A percentile compares a stretch with the other conserved stretches of the same genome.
These are phyloP conservation scores for Linnemannia hyalina DNA, from an alignment of 192 early-diverging fungal genomes.

Conservation along the genomic window DNA sequence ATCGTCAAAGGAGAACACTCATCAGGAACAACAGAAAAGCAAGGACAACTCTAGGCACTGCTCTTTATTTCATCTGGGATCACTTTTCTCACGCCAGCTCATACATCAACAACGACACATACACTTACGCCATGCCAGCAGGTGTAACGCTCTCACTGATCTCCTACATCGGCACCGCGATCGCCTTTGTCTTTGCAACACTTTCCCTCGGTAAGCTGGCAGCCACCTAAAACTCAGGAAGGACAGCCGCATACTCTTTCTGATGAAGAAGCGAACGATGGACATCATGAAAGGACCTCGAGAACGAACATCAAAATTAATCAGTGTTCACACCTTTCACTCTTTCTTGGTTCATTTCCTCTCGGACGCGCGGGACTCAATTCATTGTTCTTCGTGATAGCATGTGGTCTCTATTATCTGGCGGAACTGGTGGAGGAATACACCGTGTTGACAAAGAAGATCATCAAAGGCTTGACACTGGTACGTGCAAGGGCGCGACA, in stretches of 20 bases:
- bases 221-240: no score
- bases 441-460: slow-evolving; percentile 80
- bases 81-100: neutral
- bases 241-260: neutral
- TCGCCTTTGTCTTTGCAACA: slow-evolving; percentile 68
- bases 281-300: neutral
- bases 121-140: slow-evolving; percentile 13
- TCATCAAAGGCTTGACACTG: slow-evolving; percentile 74
- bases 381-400: slow-evolving; percentile 52
- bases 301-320: neutral
- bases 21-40: neutral
- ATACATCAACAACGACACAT: neutral
- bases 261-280: neutral
- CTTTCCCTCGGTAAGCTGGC: slow-evolving; percentile 67
- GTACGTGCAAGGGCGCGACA: slow-evolving; percentile 29
- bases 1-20: neutral
- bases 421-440: slow-evolving; percentile 78
- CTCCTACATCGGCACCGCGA: slow-evolving; percentile 63
- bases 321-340: neutral
- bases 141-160: slow-evolving; percentile 59
- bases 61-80: neutral
- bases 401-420: slow-evolving; percentile 89
- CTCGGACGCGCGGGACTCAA: neutral
- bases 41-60: neutral
- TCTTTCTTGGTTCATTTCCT: neutral